A percentile compares a stretch with the other conserved stretches of the same genome.
These are phyloP conservation scores for Citrus sp. DNA, from an alignment of 345 rosid species.

Conservation along the genomic window DNA sequence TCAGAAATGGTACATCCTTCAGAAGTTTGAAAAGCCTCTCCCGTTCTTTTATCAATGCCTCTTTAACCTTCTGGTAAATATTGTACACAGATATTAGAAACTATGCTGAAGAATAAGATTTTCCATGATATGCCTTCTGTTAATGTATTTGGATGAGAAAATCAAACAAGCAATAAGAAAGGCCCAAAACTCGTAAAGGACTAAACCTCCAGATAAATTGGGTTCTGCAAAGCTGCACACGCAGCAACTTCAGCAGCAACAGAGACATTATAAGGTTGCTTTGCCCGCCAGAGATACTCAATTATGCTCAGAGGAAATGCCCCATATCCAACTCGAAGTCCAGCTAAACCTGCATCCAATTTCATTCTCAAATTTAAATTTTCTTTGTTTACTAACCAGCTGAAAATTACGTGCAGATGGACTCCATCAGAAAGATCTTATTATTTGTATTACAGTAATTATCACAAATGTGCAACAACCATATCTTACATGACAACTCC, in stretches of 20 bases:
- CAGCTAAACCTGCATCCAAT: slow-evolving; percentile 69
- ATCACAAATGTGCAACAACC: not conserved
- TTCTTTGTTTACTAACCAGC: not conserved
- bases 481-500: not conserved
- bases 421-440: not conserved
- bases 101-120: not conserved
- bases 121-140: not conserved
- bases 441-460: not conserved
- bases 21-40: slow-evolving; percentile 71
- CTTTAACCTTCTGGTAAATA: slow-evolving; percentile 60
- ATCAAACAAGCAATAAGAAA: not conserved
- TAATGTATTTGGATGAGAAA: not conserved
- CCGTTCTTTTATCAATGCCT: slow-evolving; percentile 66
- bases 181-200: slow-evolving; percentile 2
- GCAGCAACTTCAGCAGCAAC: slow-evolving; percentile 95
- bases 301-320: slow-evolving; percentile 87
- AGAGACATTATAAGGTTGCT: slow-evolving; percentile 93
- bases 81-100: slow-evolving; percentile 14
- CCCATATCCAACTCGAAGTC: slow-evolving; percentile 92
- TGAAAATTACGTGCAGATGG: not conserved
- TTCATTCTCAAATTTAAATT: not conserved
- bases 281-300: slow-evolving; percentile 89
- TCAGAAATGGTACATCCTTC: slow-evolving; percentile 72
- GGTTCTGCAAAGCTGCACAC: slow-evolving; percentile 77
- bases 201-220: slow-evolving; percentile 63